These are phyloP conservation scores for Saturnispora bothae DNA, from an alignment of 805 yeast species.

Conservation along the genomic window DNA sequence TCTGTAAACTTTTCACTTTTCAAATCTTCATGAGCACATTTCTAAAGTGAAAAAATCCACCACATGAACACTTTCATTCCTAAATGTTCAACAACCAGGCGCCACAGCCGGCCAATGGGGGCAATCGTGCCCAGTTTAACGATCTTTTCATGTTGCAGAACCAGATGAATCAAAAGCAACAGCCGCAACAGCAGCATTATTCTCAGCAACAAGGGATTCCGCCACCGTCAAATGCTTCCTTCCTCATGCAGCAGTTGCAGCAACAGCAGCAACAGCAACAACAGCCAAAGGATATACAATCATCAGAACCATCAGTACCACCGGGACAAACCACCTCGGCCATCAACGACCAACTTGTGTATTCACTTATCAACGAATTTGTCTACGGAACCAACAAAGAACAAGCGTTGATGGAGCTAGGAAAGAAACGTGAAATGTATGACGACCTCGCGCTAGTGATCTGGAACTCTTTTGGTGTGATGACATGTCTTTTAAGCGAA, in stretches of 20 bases:
- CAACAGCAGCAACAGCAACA: slow-evolving; percentile 8
- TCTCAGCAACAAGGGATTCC: too few relatives aligned
- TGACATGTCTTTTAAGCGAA: slow-evolving; percentile 85
- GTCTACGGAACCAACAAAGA: slow-evolving; percentile 88
- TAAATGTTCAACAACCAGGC: too few relatives aligned
- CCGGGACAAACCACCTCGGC: slow-evolving; percentile 27
- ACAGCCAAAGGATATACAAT: slow-evolving; percentile 6
- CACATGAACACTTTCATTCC: too few relatives aligned
- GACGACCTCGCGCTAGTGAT: slow-evolving; percentile 87
- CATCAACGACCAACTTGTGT: slow-evolving; percentile 70
- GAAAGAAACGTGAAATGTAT: slow-evolving; percentile 88
- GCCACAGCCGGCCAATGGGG: too few relatives aligned
- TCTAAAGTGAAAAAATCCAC: too few relatives aligned
- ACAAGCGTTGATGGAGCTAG: slow-evolving; percentile 83
- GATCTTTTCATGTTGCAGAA: too few relatives aligned
- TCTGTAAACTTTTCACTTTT: too few relatives aligned
- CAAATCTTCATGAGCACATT: too few relatives aligned
- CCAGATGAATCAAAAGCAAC: too few relatives aligned
- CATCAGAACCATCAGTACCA: slow-evolving; percentile 4
- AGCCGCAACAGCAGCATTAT: too few relatives aligned
- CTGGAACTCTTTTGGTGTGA: slow-evolving; percentile 95
- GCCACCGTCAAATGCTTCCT: too few relatives aligned
- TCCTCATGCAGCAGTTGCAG: slow-evolving; percentile 1
- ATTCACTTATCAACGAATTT: slow-evolving; percentile 81
- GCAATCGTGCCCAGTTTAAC: too few relatives aligned